Evolutionary conservation across 2,329 filamentous ascomycete genomes (phyloP), one percentile per base, ranked within the genome.

Genomic region (Trichoderma endophyticum): DNA sequence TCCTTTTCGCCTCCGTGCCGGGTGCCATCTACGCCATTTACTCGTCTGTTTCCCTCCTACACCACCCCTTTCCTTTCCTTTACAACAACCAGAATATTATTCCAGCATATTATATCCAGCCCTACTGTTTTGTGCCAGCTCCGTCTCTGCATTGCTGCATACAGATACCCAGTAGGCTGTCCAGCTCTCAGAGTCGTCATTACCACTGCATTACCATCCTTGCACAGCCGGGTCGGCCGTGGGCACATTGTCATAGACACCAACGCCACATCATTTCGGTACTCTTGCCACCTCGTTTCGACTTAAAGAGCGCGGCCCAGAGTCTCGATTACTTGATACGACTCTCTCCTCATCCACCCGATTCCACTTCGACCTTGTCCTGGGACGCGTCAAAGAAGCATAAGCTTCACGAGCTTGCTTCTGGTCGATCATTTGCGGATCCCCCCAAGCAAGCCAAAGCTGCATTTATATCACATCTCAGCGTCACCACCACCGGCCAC

Each of bases 191-290:
- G 56, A 59, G 24, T 57, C 68, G 39, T 71, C 60, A 57, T 64
- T 26, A 18, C 30, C 36, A 18, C n/a, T 56, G 15, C 60, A 64
- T 34, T 34, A 24, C 61, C 48, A 34, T 59, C 60, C 69, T 28
- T 30, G 59, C 67, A 56, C 67, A 28, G 39, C 57, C 24, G 43
- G 56, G n/a, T 39, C 39, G 60, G 65, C 65, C 56, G 48, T 34
- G 51, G 51, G 54, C 24, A 28, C 48, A 12, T 61, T 30, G 28
- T 48, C 28, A 68, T 62, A 60, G 60, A 72, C 12, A 32, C 26
- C 54, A 56, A 61, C 71, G 71, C 71, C 68, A 73, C 68, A 73
- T 71, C 56, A 32, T 59, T 70, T 70, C 68, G 71, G 71, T 39
- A 21, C 57, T 48, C 54, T 73, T 71, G 71, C 61, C 71, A 71